Conservation (phyloP, 2,329 filamentous ascomycete genomes). For the Lasiodiplodia hormozganensis region DNA sequence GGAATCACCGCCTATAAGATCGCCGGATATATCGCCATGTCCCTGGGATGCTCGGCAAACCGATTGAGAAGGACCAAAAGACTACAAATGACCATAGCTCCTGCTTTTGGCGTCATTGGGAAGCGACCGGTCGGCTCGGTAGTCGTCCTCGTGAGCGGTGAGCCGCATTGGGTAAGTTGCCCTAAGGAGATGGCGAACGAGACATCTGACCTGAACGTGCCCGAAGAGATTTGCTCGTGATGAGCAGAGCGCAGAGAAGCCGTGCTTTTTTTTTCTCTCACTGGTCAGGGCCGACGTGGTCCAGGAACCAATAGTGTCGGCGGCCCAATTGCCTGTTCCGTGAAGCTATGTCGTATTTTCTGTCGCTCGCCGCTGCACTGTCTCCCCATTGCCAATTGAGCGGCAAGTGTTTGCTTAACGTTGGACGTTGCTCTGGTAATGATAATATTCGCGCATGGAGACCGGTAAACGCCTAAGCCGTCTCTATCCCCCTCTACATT, state of each 20-base stretch:
- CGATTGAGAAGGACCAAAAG: neutral
- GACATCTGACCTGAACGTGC: constrained; percentile 1
- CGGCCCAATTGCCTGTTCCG: constrained; percentile 6
- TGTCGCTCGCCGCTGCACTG: constrained; percentile 6
- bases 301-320: constrained; percentile 15
- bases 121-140: neutral
- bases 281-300: constrained; percentile 1
- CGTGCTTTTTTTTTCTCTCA: neutral
- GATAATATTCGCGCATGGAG: constrained; percentile 16
- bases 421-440: neutral
- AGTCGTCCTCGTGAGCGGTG: constrained; percentile 11
- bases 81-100: neutral
- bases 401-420: neutral
- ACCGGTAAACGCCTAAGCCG: neutral
- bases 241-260: neutral
- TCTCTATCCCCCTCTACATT: neutral
- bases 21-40: constrained; percentile 2
- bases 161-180: neutral
- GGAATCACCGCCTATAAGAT: constrained; percentile 13
- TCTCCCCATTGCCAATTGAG: constrained; percentile 5
- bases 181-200: neutral
- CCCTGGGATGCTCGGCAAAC: neutral
- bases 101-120: neutral
- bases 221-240: neutral
- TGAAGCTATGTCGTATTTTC: constrained; percentile 13